Evolutionary conservation across 768 basidiomycete genomes (phyloP), one percentile per base, ranked within the genome.

Genomic region (Aureoboletus auriporus): DNA sequence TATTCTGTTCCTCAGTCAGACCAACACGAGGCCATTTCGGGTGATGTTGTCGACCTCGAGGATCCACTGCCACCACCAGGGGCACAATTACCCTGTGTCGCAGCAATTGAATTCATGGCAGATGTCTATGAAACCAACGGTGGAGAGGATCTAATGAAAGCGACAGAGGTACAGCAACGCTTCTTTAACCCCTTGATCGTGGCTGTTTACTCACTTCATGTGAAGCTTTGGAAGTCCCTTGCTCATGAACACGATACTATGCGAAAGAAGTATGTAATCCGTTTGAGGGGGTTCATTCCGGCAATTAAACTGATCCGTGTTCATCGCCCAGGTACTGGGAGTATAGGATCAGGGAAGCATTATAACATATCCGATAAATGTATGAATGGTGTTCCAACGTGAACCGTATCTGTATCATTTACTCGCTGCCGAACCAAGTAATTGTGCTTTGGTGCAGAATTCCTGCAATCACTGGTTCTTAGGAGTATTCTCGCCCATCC

Each of bases 81-180:
- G 28, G 86, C 92, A 5, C 75, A 87, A 35, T 69, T 95, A 8
- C 93, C 93, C 3, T 86, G 87, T 47, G 71, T 78, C 6, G 74
- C 82, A 17, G 93, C 93, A 8, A 71, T 94, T 40, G 93, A 95
- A 64, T 91, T 93, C 65, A 55, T 92, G 52, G 93, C 91, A 1
- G 90, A 94, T 59, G 74, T 83, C 2, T 75, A 81, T 57, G 85
- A 86, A 68, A 73, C 33, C 31, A 74, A 75, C 44, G 82, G 77
- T n/a, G 72, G 74, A 27, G 72, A 75, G 10, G 69, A 67, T 35
- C 58, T 76, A 0, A 47, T 69, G 46, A 75, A 72, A 58, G 82
- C 80, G 3, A 69, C 69, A 10, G 72, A 78, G 71, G 80, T 84
- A 52, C 48, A 62, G 57, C 8, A 20, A 14, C 30, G 8, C 36